Evolutionary conservation across 1,284 basidiomycete species (phyloP), one percentile per base, ranked within the genome.

Genomic region (Fomitiporia mediterranea): DNA sequence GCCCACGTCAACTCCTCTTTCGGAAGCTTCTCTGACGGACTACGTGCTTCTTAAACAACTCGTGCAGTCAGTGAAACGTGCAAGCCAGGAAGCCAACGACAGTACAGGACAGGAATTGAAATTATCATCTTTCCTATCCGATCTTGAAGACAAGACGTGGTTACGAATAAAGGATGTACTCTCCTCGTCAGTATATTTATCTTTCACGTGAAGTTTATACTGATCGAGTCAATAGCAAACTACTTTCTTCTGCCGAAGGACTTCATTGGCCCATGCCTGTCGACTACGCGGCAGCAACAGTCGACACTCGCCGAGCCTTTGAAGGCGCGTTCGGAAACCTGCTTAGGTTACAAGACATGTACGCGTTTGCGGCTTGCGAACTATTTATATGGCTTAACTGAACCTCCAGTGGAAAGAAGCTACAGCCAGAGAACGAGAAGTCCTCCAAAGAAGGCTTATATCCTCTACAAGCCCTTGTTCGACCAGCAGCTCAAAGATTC

Each of bases 401-500:
- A 32, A 46, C 7, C 25, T 21, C 23, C 59, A 86, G 82, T 57
- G 79, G 78, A 21, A 77, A 77, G 64, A 76, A 76, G 60, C 69
- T 83, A 35, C 74, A 70, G 48, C 66, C 61, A 59, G 55, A 44
- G 42, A 54, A 52, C 28, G 40, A 59, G 35, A 47, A 42, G 21
- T 56, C 63, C 35, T 70, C 73, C 58, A 75, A 74, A 53, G 74
- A 79, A 55, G 81, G 86, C 1, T 67, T 94, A 51, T 91, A 94
- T 68, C 82, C 94, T 1, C 67, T 98, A 7, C 85, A 92, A 65
- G 86, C 90, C 0, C 80, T 99, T n/a, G 78, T 94, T 2, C 82
- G 87, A 55, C 91, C 94, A 0, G 79, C 99, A 47, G 78, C 89
- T 1, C 73, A 94, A 46, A 83, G 96, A 21, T 99, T 98, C 77